Conservation (phyloP, 176 grass and related monocot genomes). For the Ensete ventricosum region DNA sequence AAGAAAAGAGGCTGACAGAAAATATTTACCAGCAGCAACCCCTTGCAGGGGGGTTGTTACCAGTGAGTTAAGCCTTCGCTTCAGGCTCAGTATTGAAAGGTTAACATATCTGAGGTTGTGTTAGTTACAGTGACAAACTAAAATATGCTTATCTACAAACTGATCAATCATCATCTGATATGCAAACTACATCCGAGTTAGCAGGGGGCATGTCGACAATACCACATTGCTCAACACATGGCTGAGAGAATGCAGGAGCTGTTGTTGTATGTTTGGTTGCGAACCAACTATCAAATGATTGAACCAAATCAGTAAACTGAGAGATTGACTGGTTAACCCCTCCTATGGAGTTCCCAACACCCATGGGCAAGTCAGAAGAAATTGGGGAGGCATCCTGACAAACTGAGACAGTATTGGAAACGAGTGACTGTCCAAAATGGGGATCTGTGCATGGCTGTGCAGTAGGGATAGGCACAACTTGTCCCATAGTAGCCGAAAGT, state of each 20-base stretch:
- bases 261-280: background rate
- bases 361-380: background rate
- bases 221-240: background rate
- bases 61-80: background rate
- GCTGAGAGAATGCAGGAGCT: slow-evolving; percentile 1
- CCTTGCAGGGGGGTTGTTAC: too few relatives aligned
- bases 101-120: background rate
- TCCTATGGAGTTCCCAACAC: background rate
- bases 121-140: background rate
- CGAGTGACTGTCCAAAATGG: background rate
- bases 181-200: background rate
- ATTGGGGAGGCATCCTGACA: background rate
- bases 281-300: background rate
- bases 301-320: background rate
- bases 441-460: background rate
- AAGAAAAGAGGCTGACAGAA: background rate
- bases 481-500: background rate
- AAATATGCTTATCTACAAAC: background rate
- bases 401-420: background rate
- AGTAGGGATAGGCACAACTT: slow-evolving; percentile 5
- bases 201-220: background rate
- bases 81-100: background rate
- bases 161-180: slow-evolving; percentile 17
- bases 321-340: background rate
- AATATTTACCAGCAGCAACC: too few relatives aligned